phyloP scores from a whole-genome alignment of 768 basidiomycete species.

The Dacryopinax primogenitus region DNA sequence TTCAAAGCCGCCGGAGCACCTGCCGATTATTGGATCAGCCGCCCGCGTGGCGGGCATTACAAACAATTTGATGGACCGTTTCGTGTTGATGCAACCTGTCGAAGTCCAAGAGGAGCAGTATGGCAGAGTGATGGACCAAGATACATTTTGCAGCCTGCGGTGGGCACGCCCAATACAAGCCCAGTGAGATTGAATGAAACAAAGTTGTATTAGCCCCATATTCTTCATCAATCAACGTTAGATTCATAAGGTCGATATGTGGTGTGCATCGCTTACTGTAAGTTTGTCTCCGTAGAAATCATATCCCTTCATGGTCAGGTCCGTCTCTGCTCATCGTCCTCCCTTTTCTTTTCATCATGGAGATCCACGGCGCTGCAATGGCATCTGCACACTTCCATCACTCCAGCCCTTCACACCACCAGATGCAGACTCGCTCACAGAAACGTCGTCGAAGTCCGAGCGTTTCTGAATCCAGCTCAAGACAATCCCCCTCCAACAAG shows the following conservation, averaged over 20 bases:
- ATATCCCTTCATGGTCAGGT: too few relatives aligned
- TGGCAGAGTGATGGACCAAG: neutral
- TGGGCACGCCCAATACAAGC: too few relatives aligned
- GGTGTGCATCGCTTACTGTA: too few relatives aligned
- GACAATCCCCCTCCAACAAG: neutral
- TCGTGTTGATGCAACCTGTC: constrained; percentile 36
- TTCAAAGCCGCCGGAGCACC: constrained; percentile 39
- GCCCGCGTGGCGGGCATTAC: constrained; percentile 31
- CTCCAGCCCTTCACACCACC: neutral
- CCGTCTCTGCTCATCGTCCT: too few relatives aligned
- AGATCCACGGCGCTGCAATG: neutral
- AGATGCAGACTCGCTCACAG: neutral
- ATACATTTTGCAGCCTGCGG: neutral
- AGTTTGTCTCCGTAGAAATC: too few relatives aligned
- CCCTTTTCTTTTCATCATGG: neutral
- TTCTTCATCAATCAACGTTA: too few relatives aligned
- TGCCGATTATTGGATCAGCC: constrained; percentile 35
- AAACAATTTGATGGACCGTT: constrained; percentile 48
- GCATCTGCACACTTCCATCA: neutral
- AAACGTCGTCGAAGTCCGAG: constrained; percentile 5
- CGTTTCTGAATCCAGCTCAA: neutral
- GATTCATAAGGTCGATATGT: too few relatives aligned
- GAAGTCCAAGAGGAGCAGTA: neutral
- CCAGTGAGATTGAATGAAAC: too few relatives aligned
- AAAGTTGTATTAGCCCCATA: too few relatives aligned